Evolutionary conservation across 768 basidiomycete species (phyloP), one percentile per base, ranked within the genome.

Genomic region (Cyathus striatus): DNA sequence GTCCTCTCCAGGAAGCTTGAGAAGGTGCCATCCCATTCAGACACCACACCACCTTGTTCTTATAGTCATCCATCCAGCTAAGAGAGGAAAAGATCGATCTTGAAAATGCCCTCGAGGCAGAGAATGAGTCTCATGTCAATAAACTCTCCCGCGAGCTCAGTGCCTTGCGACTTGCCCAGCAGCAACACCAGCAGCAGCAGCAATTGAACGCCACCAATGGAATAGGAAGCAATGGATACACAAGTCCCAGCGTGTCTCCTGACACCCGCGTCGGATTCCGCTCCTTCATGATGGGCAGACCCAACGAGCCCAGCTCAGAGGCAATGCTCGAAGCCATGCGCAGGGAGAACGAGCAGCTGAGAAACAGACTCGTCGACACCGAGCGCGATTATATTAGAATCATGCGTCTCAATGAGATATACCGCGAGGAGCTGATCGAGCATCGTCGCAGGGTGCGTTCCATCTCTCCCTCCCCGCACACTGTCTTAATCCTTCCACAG

Each of bases 51-150:
- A 14, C 20, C 22, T 12, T 7, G 12, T 33, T 13, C 44, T 39
- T 38, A 38, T 34, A 6, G 23, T 43, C 37, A n/a, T 34, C 35
- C 36, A 17, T 10, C 40, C 33, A 90, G 89, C 73, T 91, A 38
- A 74, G 83, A 24, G 86, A 90, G 56, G 89, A 92, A 63, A 92
- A 92, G 55, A 85, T 91, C 36, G 78, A 79, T 18, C 69, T 90
- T 25, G 89, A 90, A 60, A 90, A 90, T 55, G 75, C 69, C 1
- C 75, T 88, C 25, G 89, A 92, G 60, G 89, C 87, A 6, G 89
- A 91, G 60, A 84, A 78, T n/a, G 88, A 91, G 62, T 80, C 76
- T 14, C 87, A 90, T 63, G 89, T 90, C 44, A 90, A 89, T 51
- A 66, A 78, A 43, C 68, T 91, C 27, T 78, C 79, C 21, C 67